Conservation (phyloP, 2,329 filamentous ascomycete genomes). For the Cyphellophora europaea region DNA sequence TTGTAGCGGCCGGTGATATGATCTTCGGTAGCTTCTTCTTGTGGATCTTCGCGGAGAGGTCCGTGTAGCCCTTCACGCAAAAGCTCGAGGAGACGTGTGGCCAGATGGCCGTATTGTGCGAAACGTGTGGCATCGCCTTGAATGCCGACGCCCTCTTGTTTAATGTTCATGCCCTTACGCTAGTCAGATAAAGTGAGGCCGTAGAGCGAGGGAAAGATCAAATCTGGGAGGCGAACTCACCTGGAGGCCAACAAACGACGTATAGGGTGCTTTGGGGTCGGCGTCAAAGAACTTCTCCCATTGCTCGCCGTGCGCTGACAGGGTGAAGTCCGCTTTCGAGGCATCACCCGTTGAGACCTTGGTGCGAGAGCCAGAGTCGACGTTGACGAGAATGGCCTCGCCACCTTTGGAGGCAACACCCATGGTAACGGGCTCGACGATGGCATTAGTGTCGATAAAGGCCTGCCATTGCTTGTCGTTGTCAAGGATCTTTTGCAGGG, state of each 20-base stretch:
- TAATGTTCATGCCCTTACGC: conserved; percentile 32
- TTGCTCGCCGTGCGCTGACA: conserved; percentile 13
- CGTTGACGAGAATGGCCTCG: conserved; percentile 13
- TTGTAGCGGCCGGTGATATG: conserved; percentile 38
- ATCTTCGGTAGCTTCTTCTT: conserved; percentile 30
- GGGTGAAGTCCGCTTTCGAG: conserved; percentile 12
- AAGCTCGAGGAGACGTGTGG: conserved; percentile 37
- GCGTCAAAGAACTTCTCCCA: conserved; percentile 18
- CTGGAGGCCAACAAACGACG: conserved; percentile 15
- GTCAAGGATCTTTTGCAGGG: conserved; percentile 10
- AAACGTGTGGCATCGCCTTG: conserved; percentile 37
- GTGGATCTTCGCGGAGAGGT: conserved; percentile 30
- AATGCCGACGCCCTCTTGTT: conserved; percentile 39
- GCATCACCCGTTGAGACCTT: conserved; percentile 9
- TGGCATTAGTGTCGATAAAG: conserved; percentile 17
- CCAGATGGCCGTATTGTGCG: conserved; percentile 38
- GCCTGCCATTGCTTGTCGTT: conserved; percentile 15
- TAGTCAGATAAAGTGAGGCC: neutral
- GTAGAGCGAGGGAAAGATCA: neutral
- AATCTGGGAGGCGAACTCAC: too few species aligned
- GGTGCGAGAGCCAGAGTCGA: conserved; percentile 9
- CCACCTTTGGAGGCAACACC: conserved; percentile 12
- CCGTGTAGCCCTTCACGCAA: conserved; percentile 39
- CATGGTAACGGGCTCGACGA: conserved; percentile 15
- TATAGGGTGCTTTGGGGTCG: conserved; percentile 14